Evolutionary conservation across 495 filamentous ascomycete species (phyloP).

Genomic region (Glutinoglossum americanum): DNA sequence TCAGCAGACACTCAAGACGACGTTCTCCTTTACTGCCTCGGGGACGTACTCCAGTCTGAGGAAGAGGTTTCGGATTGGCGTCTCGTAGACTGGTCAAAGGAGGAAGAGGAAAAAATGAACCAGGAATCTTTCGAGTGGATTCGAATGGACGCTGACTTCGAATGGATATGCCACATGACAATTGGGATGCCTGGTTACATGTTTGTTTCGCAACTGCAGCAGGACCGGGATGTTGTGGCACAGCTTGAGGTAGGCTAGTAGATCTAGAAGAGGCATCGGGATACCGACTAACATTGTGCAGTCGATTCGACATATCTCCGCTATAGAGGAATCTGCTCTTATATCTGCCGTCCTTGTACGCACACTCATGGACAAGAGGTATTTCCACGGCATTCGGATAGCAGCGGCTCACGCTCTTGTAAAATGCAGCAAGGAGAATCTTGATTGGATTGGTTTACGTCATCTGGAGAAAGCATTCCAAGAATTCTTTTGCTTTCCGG

Average conservation of each 20-base stretch:
- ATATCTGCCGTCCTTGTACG: constrained; percentile 69
- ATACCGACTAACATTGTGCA: constrained; percentile 14
- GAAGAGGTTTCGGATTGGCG: constrained; percentile 72
- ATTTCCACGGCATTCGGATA: constrained; percentile 79
- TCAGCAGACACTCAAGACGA: constrained; percentile 56
- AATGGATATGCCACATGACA: constrained; percentile 75
- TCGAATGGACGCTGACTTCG: constrained; percentile 90
- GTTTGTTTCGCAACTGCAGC: constrained; percentile 91
- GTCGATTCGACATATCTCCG: constrained; percentile 39
- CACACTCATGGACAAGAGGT: constrained; percentile 75
- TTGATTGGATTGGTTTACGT: constrained; percentile 57
- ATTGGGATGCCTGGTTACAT: constrained; percentile 80
- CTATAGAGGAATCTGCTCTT: constrained; percentile 41
- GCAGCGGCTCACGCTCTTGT: constrained; percentile 57
- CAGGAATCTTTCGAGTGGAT: constrained; percentile 98
- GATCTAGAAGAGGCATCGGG: background rate
- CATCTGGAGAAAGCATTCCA: constrained; percentile 73
- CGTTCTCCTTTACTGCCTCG: constrained; percentile 72
- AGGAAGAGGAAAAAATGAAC: constrained; percentile 75
- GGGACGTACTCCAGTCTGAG: constrained; percentile 65
- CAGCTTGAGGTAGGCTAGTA: constrained; percentile 49
- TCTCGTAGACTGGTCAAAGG: constrained; percentile 66
- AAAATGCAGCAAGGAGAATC: constrained; percentile 43
- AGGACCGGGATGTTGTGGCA: constrained; percentile 89
- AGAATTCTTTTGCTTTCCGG: constrained; percentile 65